Evolutionary conservation across 2,329 filamentous ascomycete genomes (phyloP).

Genomic region (Chaetomiaceae sp.): DNA sequence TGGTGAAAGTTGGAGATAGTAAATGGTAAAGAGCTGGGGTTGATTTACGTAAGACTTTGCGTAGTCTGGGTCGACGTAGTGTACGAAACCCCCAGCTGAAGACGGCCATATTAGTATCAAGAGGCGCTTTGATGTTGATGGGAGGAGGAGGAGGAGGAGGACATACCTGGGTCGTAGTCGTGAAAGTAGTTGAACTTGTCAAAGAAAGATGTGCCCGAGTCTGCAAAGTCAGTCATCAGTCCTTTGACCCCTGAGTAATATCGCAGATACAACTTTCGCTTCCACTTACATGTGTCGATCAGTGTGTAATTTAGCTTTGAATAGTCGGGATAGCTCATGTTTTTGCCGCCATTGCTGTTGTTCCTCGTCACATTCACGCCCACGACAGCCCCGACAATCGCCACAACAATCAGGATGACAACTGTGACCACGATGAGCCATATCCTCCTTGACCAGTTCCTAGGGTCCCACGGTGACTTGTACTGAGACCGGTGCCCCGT

Average conservation of each 20-base stretch:
- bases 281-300: constrained; percentile 44
- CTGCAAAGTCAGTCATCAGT: constrained; percentile 35
- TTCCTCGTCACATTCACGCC: constrained; percentile 31
- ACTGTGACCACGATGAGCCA: constrained; percentile 42
- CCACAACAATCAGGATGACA: constrained; percentile 44
- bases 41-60: constrained; percentile 40
- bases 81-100: constrained; percentile 45
- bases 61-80: constrained; percentile 45
- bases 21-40: neutral
- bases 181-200: constrained; percentile 52
- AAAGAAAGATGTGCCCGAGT: constrained; percentile 48
- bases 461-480: constrained; percentile 35
- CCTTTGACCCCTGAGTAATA: neutral
- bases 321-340: constrained; percentile 44
- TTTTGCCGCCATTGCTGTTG: constrained; percentile 20
- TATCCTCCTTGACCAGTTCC: constrained; percentile 49
- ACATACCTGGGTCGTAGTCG: constrained; percentile 45
- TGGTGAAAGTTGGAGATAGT: neutral
- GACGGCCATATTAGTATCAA: neutral
- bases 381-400: constrained; percentile 42
- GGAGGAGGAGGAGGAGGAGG: too few species aligned
- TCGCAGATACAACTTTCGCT: neutral
- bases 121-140: too few species aligned
- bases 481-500: neutral
- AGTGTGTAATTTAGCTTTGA: constrained; percentile 43